phyloP scores from a whole-genome alignment of 305 asterid genomes.

The Solanum chacoense region DNA sequence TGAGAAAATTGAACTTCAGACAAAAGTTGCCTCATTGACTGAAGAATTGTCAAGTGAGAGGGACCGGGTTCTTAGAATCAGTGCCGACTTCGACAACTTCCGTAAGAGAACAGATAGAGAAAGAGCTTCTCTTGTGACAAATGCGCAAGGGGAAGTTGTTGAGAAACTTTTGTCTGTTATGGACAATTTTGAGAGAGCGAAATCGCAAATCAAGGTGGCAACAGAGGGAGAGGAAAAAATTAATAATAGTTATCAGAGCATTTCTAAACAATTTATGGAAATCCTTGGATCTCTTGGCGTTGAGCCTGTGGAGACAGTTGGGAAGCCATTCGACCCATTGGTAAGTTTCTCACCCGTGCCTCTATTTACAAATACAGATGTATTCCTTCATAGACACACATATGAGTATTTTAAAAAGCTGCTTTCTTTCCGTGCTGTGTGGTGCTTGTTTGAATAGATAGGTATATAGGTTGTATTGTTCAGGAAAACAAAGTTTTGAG shows the following conservation, averaged over 20 bases:
- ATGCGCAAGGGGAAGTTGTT: slow-evolving; percentile 73
- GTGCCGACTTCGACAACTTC: slow-evolving; percentile 81
- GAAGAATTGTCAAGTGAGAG: slow-evolving; percentile 48
- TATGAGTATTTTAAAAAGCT: background rate
- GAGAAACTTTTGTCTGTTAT: slow-evolving; percentile 63
- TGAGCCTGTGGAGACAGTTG: slow-evolving; percentile 50
- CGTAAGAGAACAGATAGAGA: slow-evolving; percentile 68
- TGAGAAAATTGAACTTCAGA: slow-evolving; percentile 46
- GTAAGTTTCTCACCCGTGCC: slow-evolving; percentile 22
- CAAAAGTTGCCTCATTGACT: slow-evolving; percentile 33
- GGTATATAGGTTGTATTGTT: background rate
- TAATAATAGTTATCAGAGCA: slow-evolving; percentile 61
- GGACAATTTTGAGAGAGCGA: slow-evolving; percentile 86
- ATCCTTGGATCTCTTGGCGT: slow-evolving; percentile 62
- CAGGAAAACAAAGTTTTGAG: background rate
- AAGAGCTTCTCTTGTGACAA: slow-evolving; percentile 43
- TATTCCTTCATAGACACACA: background rate
- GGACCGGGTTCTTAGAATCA: slow-evolving; percentile 60
- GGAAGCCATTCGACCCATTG: slow-evolving; percentile 68
- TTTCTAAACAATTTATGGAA: slow-evolving; percentile 74
- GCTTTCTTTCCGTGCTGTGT: background rate
- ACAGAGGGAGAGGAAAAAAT: slow-evolving; percentile 78
- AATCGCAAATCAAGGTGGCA: slow-evolving; percentile 60
- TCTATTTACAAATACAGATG: background rate
- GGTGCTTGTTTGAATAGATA: background rate